Conservation (phyloP, 106 monocot genomes). For the Cymbidium sinense region DNA sequence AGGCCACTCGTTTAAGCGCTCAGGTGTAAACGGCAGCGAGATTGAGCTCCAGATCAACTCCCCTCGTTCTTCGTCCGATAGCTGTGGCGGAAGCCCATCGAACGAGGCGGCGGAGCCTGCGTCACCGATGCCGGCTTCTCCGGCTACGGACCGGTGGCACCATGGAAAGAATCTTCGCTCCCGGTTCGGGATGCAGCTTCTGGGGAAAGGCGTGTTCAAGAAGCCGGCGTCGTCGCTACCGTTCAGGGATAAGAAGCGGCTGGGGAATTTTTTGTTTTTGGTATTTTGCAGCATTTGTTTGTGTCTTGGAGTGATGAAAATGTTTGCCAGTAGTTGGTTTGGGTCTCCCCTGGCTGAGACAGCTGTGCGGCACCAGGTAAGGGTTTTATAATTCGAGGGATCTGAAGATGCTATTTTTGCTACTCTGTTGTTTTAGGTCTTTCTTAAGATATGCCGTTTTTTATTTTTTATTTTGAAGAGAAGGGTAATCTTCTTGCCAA, state of each 20-base stretch:
- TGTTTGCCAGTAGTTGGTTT: constrained; percentile 39
- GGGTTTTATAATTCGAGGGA: neutral
- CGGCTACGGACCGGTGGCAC: constrained; percentile 6
- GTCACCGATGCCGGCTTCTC: neutral
- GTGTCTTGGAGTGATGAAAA: too few relatives aligned
- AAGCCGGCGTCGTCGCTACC: constrained; percentile 24
- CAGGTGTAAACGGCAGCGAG: constrained; percentile 19
- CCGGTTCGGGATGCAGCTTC: constrained; percentile 29
- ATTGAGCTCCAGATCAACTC: constrained; percentile 74
- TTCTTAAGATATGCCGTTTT: neutral
- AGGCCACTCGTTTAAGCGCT: constrained; percentile 63
- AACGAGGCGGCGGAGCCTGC: constrained; percentile 5
- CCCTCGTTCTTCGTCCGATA: constrained; percentile 28
- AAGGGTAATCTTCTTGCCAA: neutral
- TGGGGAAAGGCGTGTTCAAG: constrained; percentile 35
- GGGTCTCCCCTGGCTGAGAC: constrained; percentile 8
- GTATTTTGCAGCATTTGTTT: constrained; percentile 66
- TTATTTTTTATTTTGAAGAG: neutral
- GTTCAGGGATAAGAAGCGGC: constrained; percentile 30
- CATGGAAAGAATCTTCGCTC: constrained; percentile 29
- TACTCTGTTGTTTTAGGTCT: neutral
- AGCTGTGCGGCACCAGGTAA: constrained; percentile 29
- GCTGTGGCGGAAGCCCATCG: constrained; percentile 6
- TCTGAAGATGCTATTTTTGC: neutral
- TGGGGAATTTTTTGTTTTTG: constrained; percentile 67